phyloP scores from a whole-genome alignment of 768 basidiomycete genomes.

The Baorangia bicolor region DNA sequence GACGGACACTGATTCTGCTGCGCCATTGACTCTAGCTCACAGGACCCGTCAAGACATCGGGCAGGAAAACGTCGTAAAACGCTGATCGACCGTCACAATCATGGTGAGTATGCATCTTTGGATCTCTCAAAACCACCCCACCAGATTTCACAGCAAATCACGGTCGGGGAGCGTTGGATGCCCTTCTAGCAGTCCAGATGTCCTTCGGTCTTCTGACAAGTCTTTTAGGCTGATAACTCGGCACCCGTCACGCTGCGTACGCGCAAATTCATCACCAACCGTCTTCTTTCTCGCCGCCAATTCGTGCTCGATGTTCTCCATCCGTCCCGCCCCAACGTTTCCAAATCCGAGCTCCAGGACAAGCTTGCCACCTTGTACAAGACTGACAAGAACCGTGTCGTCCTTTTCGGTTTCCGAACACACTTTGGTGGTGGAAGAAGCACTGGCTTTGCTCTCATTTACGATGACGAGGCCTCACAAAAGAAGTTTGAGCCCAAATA shows the following conservation, averaged over 20 bases:
- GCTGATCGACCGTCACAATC: conserved; percentile 23
- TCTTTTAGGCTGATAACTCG: conserved; percentile 65
- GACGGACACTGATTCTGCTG: conserved; percentile 30
- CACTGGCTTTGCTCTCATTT: conserved; percentile 96
- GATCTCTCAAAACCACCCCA: background rate
- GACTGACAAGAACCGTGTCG: conserved; percentile 84
- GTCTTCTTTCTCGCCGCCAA: conserved; percentile 92
- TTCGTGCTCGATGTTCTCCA: conserved; percentile 95
- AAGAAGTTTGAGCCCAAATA: conserved; percentile 97
- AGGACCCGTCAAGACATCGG: conserved; percentile 29
- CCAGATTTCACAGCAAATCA: conserved; percentile 10
- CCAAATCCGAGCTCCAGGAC: conserved; percentile 87
- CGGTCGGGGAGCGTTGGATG: conserved; percentile 27
- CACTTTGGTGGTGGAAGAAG: conserved; percentile 98
- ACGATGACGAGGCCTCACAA: conserved; percentile 93
- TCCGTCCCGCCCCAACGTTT: conserved; percentile 92
- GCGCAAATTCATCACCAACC: conserved; percentile 99
- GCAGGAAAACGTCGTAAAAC: conserved; percentile 23
- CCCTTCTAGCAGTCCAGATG: conserved; percentile 21
- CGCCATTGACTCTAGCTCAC: conserved; percentile 6
- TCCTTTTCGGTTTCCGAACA: conserved; percentile 92
- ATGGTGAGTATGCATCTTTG: conserved; percentile 36
- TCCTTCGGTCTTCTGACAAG: conserved; percentile 13
- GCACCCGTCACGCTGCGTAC: conserved; percentile 95
- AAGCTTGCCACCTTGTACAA: conserved; percentile 94